Evolutionary conservation across 2,329 filamentous ascomycete genomes (phyloP), one percentile per base, ranked within the genome.

Genomic region (Lecanoromycetidae sp.): DNA sequence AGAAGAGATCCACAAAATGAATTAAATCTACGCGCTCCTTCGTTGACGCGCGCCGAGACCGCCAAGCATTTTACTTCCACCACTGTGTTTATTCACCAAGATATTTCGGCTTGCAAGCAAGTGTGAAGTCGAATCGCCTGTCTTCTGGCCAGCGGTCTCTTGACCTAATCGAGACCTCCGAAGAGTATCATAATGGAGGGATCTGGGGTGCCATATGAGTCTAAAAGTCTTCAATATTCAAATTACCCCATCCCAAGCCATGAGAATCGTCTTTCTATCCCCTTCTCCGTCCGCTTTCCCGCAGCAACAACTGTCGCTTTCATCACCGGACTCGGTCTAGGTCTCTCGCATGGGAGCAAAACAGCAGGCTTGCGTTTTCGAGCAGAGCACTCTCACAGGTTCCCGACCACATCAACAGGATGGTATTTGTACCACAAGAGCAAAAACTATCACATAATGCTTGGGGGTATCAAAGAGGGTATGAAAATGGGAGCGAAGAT

Each of bases 401-500:
- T 95, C 52, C 91, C 91, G 17, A 80, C 77, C 3, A 81, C 81
- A 1, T 80, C 85, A 22, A 78, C 80, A 2, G 90, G 87, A 15
- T 98, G 91, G 91, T 98, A 90, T 62, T 76, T 96, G n/a, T 98
- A 98, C 65, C 90, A 96, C 71, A 95, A 95, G 67, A 86, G 80
- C 61, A 96, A 96, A 66, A 96, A 94, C 66, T 96, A 98, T 68
- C 79, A 87, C 58, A 76, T 83, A 43, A 80, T 85, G 57, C 74
- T 83, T 19, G 84, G 83, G 5, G 90, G 84, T 0, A 69, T 93
- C 15, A 77, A 77, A 44, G 87, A 94, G 58, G 91, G 87, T 0
- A 57, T 86, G 41, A 79, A 75, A 55, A 85, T 91, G 73, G 87
- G 83, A 1, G 61, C 68, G 26, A 79, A 76, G 55, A 71, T 93